phyloP scores from a whole-genome alignment of 768 basidiomycete genomes.

The Collybiopsis confluens region DNA sequence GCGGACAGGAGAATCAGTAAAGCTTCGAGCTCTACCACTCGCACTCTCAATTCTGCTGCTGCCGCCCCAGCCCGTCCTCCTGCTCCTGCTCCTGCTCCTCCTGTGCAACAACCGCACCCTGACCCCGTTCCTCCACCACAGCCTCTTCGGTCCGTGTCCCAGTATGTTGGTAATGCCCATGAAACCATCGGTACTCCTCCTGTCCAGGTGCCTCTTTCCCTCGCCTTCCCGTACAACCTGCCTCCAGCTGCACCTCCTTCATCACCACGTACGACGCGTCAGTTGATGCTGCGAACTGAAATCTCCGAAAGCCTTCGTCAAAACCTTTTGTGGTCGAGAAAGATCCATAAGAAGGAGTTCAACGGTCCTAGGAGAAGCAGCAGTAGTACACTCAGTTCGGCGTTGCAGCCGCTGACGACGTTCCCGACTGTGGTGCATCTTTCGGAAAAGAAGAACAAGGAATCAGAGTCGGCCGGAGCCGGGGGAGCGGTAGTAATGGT shows the following conservation, averaged over 20 bases:
- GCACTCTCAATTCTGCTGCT: no score
- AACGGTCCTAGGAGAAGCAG: no score
- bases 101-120: slow-evolving; percentile 11
- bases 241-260: slow-evolving; percentile 51
- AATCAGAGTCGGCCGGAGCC: not conserved
- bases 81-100: slow-evolving; percentile 1
- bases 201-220: slow-evolving; percentile 25
- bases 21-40: not conserved
- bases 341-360: slow-evolving; percentile 28
- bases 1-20: slow-evolving; percentile 1
- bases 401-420: not conserved
- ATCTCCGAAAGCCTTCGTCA: slow-evolving; percentile 79
- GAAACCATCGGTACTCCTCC: slow-evolving; percentile 18
- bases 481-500: not conserved
- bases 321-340: slow-evolving; percentile 78
- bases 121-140: slow-evolving; percentile 4
- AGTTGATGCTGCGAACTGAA: slow-evolving; percentile 81
- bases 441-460: slow-evolving; percentile 1
- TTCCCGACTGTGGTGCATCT: slow-evolving; percentile 6
- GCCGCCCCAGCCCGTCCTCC: not conserved
- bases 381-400: no score
- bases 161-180: slow-evolving; percentile 4
- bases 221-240: no score
- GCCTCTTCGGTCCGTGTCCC: slow-evolving; percentile 12
- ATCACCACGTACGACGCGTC: slow-evolving; percentile 81